These are phyloP conservation scores for Porcisia deanei DNA, from an alignment of 208 protist genomes.

Conservation along the genomic window DNA sequence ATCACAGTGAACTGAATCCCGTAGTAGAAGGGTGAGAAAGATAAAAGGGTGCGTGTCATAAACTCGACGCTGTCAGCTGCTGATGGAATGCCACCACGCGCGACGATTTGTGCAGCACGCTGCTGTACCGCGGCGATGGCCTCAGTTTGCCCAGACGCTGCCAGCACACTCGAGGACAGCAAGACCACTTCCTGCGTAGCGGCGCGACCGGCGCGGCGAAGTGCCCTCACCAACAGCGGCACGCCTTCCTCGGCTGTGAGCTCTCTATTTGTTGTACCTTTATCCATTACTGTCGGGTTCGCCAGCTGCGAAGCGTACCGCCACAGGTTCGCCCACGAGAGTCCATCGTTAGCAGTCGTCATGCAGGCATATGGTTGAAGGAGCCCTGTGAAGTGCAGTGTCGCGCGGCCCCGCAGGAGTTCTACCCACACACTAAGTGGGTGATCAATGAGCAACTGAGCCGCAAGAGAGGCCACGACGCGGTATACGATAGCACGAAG, in stretches of 20 bases:
- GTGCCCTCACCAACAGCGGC: constrained; percentile 35
- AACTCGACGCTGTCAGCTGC: constrained; percentile 65
- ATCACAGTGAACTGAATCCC: constrained; percentile 65
- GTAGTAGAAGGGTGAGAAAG: constrained; percentile 62
- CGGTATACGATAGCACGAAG: constrained; percentile 82
- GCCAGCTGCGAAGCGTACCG: constrained; percentile 9
- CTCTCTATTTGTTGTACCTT: background rate
- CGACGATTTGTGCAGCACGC: constrained; percentile 27
- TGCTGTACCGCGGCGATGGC: constrained; percentile 38
- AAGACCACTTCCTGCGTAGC: constrained; percentile 45
- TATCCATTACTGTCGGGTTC: background rate
- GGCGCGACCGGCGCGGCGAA: constrained; percentile 46
- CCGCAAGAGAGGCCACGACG: constrained; percentile 50
- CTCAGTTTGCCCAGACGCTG: constrained; percentile 42
- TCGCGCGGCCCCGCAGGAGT: constrained; percentile 66
- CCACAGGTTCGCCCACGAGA: constrained; percentile 19
- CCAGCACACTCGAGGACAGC: constrained; percentile 38
- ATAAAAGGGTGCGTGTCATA: constrained; percentile 34
- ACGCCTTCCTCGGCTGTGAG: constrained; percentile 25
- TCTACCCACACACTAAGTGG: constrained; percentile 67
- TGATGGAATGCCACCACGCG: constrained; percentile 32
- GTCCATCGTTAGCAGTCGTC: constrained; percentile 9
- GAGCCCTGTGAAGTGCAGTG: constrained; percentile 67
- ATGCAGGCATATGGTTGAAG: constrained; percentile 50
- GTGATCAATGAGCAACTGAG: constrained; percentile 75